These are phyloP conservation scores for Paramecium tetraurelia DNA, from an alignment of 73 alveolate species.

Conservation along the genomic window DNA sequence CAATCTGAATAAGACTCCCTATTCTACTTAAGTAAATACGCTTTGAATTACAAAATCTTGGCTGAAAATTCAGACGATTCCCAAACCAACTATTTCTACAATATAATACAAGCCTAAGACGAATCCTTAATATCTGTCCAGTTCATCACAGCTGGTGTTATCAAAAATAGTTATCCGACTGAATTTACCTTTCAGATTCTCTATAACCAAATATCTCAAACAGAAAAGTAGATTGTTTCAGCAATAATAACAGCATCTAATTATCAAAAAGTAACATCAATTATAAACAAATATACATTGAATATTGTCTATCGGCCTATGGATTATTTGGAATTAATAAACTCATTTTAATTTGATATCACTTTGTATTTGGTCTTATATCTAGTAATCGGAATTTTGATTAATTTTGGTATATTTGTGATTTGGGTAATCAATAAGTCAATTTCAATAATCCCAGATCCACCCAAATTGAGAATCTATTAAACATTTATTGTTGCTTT, in stretches of 20 bases:
- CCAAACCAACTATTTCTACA: not conserved
- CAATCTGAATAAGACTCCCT: not conserved
- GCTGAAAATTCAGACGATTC: not conserved
- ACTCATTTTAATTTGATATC: conserved; percentile 44
- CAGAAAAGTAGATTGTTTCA: conserved; percentile 1
- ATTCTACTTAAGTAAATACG: not conserved
- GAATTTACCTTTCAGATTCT: not conserved
- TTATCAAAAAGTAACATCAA: not conserved
- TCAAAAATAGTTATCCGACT: conserved; percentile 35
- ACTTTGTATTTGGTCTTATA: conserved; percentile 29
- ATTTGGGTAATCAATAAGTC: conserved; percentile 7
- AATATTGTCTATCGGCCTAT: not conserved
- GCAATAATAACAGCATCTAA: conserved; percentile 27
- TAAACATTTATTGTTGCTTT: conserved; percentile 26
- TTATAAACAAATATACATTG: not conserved
- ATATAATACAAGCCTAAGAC: not conserved
- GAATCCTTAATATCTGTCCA: not conserved
- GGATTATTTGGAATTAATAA: conserved; percentile 45
- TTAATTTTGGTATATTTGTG: not conserved
- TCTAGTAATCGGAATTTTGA: conserved; percentile 8
- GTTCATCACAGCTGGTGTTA: not conserved
- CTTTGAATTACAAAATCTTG: not conserved
- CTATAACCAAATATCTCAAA: conserved; percentile 29
- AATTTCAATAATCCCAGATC: not conserved
- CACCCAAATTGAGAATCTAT: conserved; percentile 42